These are phyloP conservation scores for Pyrenophora teres DNA, from an alignment of 2,329 filamentous ascomycete genomes.

Conservation along the genomic window DNA sequence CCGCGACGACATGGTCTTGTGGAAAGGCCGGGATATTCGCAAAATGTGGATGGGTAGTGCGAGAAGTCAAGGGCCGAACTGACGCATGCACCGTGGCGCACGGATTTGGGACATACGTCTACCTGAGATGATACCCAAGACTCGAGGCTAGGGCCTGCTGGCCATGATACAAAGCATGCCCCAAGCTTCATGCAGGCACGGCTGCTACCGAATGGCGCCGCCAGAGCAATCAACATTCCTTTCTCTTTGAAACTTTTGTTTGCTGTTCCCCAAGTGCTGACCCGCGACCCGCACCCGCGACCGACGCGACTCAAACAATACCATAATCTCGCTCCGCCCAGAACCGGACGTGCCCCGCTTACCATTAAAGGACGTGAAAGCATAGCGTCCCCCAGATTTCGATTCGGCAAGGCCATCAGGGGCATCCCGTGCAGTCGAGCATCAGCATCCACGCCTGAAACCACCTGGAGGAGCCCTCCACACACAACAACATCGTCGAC, in stretches of 20 bases:
- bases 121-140: conserved; percentile 6
- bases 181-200: conserved; percentile 22
- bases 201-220: conserved; percentile 16
- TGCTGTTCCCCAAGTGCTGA: neutral
- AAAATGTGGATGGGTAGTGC: too few relatives aligned
- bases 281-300: neutral
- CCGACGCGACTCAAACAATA: conserved; percentile 2
- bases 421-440: conserved; percentile 17
- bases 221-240: conserved; percentile 5
- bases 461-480: conserved; percentile 6
- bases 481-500: conserved; percentile 1
- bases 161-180: conserved; percentile 15
- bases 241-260: conserved; percentile 10
- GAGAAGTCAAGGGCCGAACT: neutral
- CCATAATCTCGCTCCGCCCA: neutral
- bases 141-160: conserved; percentile 12
- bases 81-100: conserved; percentile 2
- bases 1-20: too few relatives aligned
- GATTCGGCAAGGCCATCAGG: conserved; percentile 17
- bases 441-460: conserved; percentile 2
- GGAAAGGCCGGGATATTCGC: too few relatives aligned
- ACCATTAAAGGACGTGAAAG: conserved; percentile 5
- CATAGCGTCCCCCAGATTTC: conserved; percentile 17
- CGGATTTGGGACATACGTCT: conserved; percentile 3
- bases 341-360: conserved; percentile 16